Evolutionary conservation across 2,329 filamentous ascomycete genomes (phyloP), one percentile per base, ranked within the genome.

Genomic region (Sporothrix dimorphospora): DNA sequence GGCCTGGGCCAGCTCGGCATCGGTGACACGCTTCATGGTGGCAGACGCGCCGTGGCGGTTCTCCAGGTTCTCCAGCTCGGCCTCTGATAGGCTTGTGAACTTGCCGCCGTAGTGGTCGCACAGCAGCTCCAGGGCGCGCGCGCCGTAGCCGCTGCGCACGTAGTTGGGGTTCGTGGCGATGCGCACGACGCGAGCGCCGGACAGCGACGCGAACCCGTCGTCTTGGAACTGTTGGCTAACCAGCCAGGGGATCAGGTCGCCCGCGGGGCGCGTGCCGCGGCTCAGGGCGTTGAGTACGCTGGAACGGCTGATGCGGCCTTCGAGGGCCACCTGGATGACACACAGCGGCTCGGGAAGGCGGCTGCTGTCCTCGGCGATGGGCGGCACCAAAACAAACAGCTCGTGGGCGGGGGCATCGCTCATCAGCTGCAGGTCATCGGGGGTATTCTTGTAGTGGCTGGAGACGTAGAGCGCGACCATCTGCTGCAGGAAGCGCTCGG

Each of bases 221-320:
- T 99, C 96, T 79, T 98, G 96, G 84, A 97, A 99, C 80, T 99
- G 96, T 80, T 98, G 94, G 80, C 94, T 97, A 74, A 99, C 93
- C 42, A 98, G 88, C 96, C 96, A 99, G 0, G 96, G 96, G 72
- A 99, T 99, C 70, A 99, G 84, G 81, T 99, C 96, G 77, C 96
- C 96, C 51, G 93, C 90, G 1, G 95, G 94, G 76, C 96, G 88
- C 79, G 96, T 92, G 49, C 96, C 97, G 79, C 96, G 89, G 77
- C 92, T 95, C 75, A 99, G 83, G 80, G 93, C 93, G 82, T 94
- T 97, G 72, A 98, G 84, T 3, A 99, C 94, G 79, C 94, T 98
- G 78, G 97, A 91, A 75, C 91, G 89, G 84, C 94, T 98, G 78
- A 99, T 99, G 76, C 93, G 92, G 77, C 96, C 96, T 86, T 99